These are phyloP conservation scores for Zelonia costaricensis DNA, from an alignment of 208 protist genomes.

Conservation along the genomic window DNA sequence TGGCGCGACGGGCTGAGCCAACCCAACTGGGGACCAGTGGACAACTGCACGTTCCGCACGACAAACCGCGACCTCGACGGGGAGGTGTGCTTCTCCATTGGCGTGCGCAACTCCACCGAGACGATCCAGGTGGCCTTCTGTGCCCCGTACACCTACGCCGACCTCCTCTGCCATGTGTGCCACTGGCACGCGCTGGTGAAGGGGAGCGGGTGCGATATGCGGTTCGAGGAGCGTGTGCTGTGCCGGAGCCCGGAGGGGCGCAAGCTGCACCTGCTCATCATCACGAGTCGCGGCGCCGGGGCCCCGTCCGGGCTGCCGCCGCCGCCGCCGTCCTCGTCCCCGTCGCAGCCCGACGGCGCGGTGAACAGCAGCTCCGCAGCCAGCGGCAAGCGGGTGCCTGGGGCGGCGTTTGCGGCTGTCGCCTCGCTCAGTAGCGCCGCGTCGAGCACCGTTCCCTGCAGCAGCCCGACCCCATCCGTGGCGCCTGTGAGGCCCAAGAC, in stretches of 20 bases:
- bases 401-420: too few species aligned
- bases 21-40: conserved; percentile 66
- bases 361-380: neutral
- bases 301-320: too few species aligned
- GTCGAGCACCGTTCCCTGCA: neutral
- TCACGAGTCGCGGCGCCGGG: conserved; percentile 53
- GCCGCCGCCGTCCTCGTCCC: too few species aligned
- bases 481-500: conserved; percentile 13
- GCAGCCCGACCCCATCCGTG: neutral
- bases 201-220: conserved; percentile 48
- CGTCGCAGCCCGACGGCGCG: neutral
- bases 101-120: conserved; percentile 43
- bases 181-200: conserved; percentile 80
- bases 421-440: neutral
- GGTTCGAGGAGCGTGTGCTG: conserved; percentile 86
- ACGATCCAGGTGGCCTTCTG: conserved; percentile 87
- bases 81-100: conserved; percentile 71
- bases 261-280: conserved; percentile 82
- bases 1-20: conserved; percentile 59
- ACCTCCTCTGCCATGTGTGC: conserved; percentile 82
- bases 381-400: neutral
- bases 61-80: conserved; percentile 59
- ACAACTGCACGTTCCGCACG: conserved; percentile 66
- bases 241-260: conserved; percentile 76
- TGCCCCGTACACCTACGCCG: conserved; percentile 84